Percentiles rank a stretch among this genome's conserved stretches.
Evolutionary conservation across 352 stramenopile genomes (phyloP).

Genomic region (Elongisporangium senticosum): DNA sequence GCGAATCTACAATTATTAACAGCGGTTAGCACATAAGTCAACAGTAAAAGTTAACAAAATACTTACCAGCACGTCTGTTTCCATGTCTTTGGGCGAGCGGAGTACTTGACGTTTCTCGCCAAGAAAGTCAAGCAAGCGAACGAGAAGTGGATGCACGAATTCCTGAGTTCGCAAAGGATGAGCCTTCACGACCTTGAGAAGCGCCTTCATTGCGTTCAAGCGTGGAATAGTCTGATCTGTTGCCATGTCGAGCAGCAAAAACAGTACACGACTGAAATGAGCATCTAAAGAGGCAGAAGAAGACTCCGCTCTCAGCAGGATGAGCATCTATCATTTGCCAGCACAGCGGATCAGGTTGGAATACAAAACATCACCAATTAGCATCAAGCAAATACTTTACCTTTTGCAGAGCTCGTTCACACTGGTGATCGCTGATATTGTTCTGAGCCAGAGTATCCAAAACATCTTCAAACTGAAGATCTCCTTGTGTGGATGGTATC

Average conservation of each 20-base stretch:
- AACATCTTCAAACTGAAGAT: constrained; percentile 30
- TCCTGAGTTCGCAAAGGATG: constrained; percentile 36
- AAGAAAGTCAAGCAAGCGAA: constrained; percentile 46
- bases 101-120: constrained; percentile 36
- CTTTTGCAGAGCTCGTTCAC: constrained; percentile 40
- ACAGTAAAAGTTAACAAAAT: background rate
- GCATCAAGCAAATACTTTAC: constrained; percentile 13
- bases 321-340: constrained; percentile 22
- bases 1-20: constrained; percentile 17
- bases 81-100: background rate
- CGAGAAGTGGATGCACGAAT: constrained; percentile 55
- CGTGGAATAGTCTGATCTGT: constrained; percentile 24
- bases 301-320: constrained; percentile 18
- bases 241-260: constrained; percentile 36
- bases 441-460: constrained; percentile 38
- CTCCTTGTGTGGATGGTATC: constrained; percentile 9
- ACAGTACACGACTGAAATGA: constrained; percentile 34
- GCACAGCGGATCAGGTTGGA: constrained; percentile 4
- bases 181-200: constrained; percentile 35
- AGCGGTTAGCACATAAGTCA: background rate
- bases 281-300: constrained; percentile 27
- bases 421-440: constrained; percentile 32
- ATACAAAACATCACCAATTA: background rate
- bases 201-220: constrained; percentile 43
- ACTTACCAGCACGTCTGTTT: constrained; percentile 6